Conservation (phyloP, 2,329 filamentous ascomycete species). For the Cryphonectria naterciae region DNA sequence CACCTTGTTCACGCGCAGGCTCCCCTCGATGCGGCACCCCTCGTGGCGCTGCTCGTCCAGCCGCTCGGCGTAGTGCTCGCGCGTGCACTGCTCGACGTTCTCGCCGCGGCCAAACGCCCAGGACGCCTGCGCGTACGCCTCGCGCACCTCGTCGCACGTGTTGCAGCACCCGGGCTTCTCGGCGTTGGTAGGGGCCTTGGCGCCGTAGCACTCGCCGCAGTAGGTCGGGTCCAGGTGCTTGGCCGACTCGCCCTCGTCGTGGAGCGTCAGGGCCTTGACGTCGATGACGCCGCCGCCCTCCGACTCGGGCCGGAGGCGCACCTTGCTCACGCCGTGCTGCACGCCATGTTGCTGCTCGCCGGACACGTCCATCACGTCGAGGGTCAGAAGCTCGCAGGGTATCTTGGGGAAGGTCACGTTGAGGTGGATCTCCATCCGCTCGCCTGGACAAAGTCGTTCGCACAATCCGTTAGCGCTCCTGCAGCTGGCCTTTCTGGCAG, state of each 20-base stretch:
- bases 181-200: conserved; percentile 70
- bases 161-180: conserved; percentile 91
- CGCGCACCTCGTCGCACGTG: conserved; percentile 94
- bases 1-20: conserved; percentile 95
- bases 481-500: neutral
- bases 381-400: conserved; percentile 91
- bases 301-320: conserved; percentile 71
- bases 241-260: conserved; percentile 69
- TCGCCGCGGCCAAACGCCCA: conserved; percentile 96
- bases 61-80: conserved; percentile 90
- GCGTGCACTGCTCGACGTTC: conserved; percentile 90
- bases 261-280: conserved; percentile 69
- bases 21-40: conserved; percentile 92
- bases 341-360: conserved; percentile 96
- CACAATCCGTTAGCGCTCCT: conserved; percentile 28
- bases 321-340: conserved; percentile 89
- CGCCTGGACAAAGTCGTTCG: conserved; percentile 56
- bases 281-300: conserved; percentile 81
- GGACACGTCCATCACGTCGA: conserved; percentile 99
- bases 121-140: conserved; percentile 85
- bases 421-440: conserved; percentile 98
- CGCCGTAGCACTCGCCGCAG: conserved; percentile 93
- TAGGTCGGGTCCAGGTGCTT: conserved; percentile 87
- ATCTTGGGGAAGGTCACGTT: conserved; percentile 95
- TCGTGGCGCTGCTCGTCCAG: conserved; percentile 87